Evolutionary conservation across 2,329 filamentous ascomycete species (phyloP).

Genomic region (Fusarium haematococcum): DNA sequence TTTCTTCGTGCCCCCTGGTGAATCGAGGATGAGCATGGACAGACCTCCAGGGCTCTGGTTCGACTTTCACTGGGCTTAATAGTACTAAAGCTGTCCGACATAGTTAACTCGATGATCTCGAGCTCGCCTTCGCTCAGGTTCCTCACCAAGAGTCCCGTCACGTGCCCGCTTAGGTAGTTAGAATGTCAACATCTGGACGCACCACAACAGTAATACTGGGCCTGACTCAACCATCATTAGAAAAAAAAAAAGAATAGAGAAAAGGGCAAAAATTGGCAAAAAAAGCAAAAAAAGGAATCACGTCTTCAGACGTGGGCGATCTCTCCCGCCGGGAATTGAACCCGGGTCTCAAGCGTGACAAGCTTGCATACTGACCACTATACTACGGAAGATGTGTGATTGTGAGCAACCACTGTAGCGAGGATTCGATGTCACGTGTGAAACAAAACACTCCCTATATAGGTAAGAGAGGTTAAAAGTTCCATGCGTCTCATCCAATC

Average conservation of each 20-base stretch:
- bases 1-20: no score
- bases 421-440: neutral
- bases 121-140: neutral
- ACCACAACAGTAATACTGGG: neutral
- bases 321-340: neutral
- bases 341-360: neutral
- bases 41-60: neutral
- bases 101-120: constrained; percentile 68
- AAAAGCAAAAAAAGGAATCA: neutral
- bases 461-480: neutral
- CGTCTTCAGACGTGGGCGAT: neutral
- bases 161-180: neutral
- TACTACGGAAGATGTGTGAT: neutral
- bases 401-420: neutral
- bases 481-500: neutral
- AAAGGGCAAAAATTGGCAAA: neutral
- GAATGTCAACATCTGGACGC: neutral
- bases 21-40: neutral
- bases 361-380: constrained; percentile 1
- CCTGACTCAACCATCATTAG: neutral
- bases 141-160: neutral
- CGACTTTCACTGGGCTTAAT: neutral
- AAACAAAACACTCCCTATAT: neutral
- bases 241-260: neutral
- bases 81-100: neutral